Evolutionary conservation across 768 basidiomycete species (phyloP), one percentile per base, ranked within the genome.

Genomic region (Lentinula raphanica): DNA sequence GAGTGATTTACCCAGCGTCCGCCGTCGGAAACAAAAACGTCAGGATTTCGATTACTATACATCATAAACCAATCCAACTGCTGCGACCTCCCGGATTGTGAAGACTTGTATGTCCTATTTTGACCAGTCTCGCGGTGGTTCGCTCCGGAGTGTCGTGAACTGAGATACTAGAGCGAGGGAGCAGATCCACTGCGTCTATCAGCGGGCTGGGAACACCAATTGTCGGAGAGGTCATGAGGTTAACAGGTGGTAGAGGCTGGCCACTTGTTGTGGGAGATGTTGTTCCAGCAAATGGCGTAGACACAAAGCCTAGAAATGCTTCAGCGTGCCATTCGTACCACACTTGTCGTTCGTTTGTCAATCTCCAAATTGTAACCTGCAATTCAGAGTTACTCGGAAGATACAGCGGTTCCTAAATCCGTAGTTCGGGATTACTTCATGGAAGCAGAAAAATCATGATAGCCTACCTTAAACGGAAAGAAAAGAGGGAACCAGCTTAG

Each of bases 301-400:
- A 27, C 32, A 8, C 32, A 1, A 39, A 54, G 57, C 40, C 83
- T 54, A 98, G 76, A 75, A 92, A 98, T 17, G 93, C 87, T 66
- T 98, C 95, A 0, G 94, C 94, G 67, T 90, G 87, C 97, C 97
- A 99, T 72, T 98, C 97, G 72, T 98, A 98, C 97, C 97, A 99
- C 13, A 99, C 91, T 64, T 90, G 88, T 17, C 85, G 84, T 57
- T 87, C 82, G 70, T 90, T 91, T 2, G 94, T 96, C 61, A 97
- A 73, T 25, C 97, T 86, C 95, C 97, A 99, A 27, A 99, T 83
- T 23, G 90, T 90, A 3, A 98, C 92, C 59, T 92, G 89, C 12
- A 99, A 76, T 67, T 99, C 97, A 17, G 92, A 89, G 66, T 92
- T 88, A 64, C 87, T 87, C 13, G 97, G 97, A 0, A 98, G 80